These are phyloP conservation scores for Dryas integrifolia DNA, from an alignment of 331 rosid species.

Conservation along the genomic window DNA sequence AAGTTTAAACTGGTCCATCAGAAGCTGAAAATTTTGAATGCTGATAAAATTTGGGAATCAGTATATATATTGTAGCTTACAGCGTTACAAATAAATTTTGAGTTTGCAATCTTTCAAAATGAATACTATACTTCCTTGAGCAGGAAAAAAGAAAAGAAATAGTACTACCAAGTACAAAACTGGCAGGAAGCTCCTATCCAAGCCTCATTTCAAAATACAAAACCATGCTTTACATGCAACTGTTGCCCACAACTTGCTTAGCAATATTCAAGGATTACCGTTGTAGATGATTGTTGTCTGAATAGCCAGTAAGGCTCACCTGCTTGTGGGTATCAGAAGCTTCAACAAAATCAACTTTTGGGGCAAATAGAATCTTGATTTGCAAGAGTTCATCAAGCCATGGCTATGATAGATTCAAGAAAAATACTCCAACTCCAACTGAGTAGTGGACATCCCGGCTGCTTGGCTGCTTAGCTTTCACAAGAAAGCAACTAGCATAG, in stretches of 20 bases:
- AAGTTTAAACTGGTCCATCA: neutral
- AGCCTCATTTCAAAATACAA: slow-evolving; percentile 14
- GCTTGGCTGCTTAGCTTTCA: slow-evolving; percentile 7
- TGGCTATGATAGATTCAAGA: slow-evolving; percentile 19
- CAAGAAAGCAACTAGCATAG: slow-evolving; percentile 1
- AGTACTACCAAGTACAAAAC: slow-evolving; percentile 18
- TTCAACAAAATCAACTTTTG: neutral
- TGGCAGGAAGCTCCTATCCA: slow-evolving; percentile 8
- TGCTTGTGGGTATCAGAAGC: neutral
- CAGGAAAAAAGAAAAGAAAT: slow-evolving; percentile 1
- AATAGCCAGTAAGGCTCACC: neutral
- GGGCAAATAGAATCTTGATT: neutral
- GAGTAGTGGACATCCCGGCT: slow-evolving; percentile 3
- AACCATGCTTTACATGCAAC: neutral
- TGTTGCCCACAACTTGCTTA: neutral
- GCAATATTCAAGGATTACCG: neutral
- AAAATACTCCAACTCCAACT: neutral
- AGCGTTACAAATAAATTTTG: neutral
- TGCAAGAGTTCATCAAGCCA: neutral
- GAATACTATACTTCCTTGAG: neutral
- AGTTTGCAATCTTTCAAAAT: neutral
- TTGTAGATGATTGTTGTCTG: neutral
- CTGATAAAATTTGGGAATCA: no score
- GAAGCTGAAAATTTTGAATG: neutral
- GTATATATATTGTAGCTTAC: neutral